Evolutionary conservation across 345 rosid species (phyloP).

Genomic region (Barbarea vulgaris): DNA sequence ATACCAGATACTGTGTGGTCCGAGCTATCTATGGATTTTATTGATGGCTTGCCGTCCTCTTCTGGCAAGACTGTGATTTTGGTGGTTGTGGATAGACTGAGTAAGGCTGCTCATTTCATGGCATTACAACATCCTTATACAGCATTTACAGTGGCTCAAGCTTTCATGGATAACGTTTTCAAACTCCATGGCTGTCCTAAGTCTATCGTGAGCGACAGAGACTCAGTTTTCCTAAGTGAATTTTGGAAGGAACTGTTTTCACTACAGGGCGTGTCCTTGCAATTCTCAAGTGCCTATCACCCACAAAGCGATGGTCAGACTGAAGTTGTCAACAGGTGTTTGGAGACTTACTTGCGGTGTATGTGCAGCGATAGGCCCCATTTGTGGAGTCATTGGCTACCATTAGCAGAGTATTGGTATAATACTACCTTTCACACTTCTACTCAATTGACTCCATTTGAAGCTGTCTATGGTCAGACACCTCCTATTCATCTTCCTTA

Average conservation of each 20-base stretch:
- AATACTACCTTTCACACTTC: background rate
- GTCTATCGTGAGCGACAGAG: background rate
- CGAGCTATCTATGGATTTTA: background rate
- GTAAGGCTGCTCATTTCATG: background rate
- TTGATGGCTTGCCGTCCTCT: background rate
- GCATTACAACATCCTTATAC: background rate
- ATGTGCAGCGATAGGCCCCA: background rate
- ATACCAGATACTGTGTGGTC: background rate
- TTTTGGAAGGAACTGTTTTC: background rate
- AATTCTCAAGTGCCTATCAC: background rate
- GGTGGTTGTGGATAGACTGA: background rate
- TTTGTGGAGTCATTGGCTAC: background rate
- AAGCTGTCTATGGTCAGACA: background rate
- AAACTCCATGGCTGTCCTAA: background rate
- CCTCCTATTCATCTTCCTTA: background rate
- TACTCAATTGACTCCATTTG: background rate
- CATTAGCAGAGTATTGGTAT: background rate
- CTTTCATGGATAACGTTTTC: background rate
- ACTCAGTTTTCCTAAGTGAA: fast-evolving
- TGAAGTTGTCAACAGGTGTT: background rate
- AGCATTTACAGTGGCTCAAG: background rate
- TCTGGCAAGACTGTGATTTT: fast-evolving
- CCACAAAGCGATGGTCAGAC: background rate
- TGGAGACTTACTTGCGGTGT: background rate
- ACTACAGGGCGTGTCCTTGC: fast-evolving